Base-by-base conservation (phyloP, 108 stramenopile genomes). In the Pseudonitzschia pungens region DNA sequence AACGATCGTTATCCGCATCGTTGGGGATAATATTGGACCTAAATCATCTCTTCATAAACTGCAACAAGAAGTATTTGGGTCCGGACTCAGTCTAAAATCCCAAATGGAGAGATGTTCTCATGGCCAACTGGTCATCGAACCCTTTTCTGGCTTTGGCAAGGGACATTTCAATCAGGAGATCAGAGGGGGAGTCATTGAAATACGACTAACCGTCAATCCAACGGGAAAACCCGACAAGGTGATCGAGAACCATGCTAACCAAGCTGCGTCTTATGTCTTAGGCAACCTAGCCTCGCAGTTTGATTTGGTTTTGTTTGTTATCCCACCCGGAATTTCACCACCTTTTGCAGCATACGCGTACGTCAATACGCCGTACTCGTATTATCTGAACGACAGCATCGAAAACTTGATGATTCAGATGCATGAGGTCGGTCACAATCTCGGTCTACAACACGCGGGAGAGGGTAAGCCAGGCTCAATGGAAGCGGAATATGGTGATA, bases 361-460 rank as follows among this genome's bases (percentile, higher is more conserved):
- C 36, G 16, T 62, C 32, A 15, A 33, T 12, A 40, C 60, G 29
- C 60, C 60, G n/a, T 62, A 29, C 16, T 62, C 60, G 36, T 62
- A 33, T 62, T 62, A 62, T 20, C 27, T 24, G 20, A 41, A 62
- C 36, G 31, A 21, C 4, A 33, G 11, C 32, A 62, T 62, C n/a
- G 33, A 62, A 42, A 15, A 33, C 36, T 26, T 33, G 32, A 62
- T 62, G 60, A 28, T 62, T 20, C 60, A 33, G 31, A 62, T 62
- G 60, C 66, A 67, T n/a, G 66, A 67, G 36, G 66, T 67, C 22
- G 66, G 66, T 1, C 66, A 67, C 44, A 67, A 67, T 50, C 36
- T 67, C 40, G 69, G 69, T 55, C 53, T 70, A 22, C 29, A 41
- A 50, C 69, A 70, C 45, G 32, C 54, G 3, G 55, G 55, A 22